Evolutionary conservation across 2,329 filamentous ascomycete species (phyloP), one percentile per base, ranked within the genome.

Genomic region (Verticillium albo-atrum): DNA sequence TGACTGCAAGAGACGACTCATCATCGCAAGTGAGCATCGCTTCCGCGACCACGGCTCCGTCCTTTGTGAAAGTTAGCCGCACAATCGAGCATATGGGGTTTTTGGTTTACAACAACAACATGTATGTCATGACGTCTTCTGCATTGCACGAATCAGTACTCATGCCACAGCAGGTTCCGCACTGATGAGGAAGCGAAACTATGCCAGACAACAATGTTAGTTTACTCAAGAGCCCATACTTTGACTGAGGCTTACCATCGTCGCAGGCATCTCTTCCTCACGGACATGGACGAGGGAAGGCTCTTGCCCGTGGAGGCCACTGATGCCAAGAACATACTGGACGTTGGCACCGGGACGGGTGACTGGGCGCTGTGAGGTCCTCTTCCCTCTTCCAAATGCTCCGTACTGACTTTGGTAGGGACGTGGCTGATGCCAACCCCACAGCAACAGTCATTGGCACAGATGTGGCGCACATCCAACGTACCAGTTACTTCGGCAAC

Each of bases 391-490:
- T 37, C 34, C 15, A 37, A 37, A 9, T 37, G 4, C 34, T 37
- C 34, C 4, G 4, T 37, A 37, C 34, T 37, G 4, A 37, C 34
- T 37, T 37, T 37, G 4, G 34, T 37, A 86, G 86, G 58, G 83
- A 84, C 61, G 68, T 75, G 56, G 70, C 75, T 64, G 68, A 82
- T 58, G 60, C 74, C 2, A 78, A 78, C 37, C 79, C 80, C 10
- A 66, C 73, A 60, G 77, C 68, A 60, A 73, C 67, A 70, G 78
- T 71, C 0, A 75, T 77, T 27, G 83, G 82, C 35, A 82, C 79
- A 2, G 83, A 86, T 64, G 75, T 86, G 12, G 82, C 79, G 4
- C 81, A 82, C 1, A 82, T 84, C 17, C 83, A 86, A 65, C 82
- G 82, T 1, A 71, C 70, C 34, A 81, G 81, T 72, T 78, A 87